These are phyloP conservation scores for Taphrina populina DNA, from an alignment of 1,139 yeast genomes.

Conservation along the genomic window DNA sequence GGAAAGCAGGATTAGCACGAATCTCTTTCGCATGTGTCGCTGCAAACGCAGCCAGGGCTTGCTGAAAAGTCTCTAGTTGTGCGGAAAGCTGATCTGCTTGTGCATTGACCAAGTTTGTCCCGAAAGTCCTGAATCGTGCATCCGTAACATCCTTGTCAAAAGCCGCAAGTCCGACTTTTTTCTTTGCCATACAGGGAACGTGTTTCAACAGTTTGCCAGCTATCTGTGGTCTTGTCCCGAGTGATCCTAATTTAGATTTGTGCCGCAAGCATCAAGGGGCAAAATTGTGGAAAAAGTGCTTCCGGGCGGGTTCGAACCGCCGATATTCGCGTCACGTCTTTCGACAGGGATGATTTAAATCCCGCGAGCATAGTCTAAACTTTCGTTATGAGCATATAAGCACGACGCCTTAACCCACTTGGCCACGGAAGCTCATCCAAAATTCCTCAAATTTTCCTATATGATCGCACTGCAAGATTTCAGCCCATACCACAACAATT, in stretches of 20 bases:
- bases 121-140: slow-evolving; percentile 45
- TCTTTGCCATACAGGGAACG: slow-evolving; percentile 24
- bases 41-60: slow-evolving; percentile 47
- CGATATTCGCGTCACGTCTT: slow-evolving; percentile 24
- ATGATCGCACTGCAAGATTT: too few species aligned
- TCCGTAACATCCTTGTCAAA: slow-evolving; percentile 45
- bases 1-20: slow-evolving; percentile 60
- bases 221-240: too few species aligned
- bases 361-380: slow-evolving; percentile 21
- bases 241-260: too few species aligned
- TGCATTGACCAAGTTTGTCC: slow-evolving; percentile 43
- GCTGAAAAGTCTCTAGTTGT: slow-evolving; percentile 47
- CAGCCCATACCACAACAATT: too few species aligned
- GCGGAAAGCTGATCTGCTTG: slow-evolving; percentile 46
- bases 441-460: too few species aligned
- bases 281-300: background rate
- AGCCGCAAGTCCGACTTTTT: slow-evolving; percentile 48
- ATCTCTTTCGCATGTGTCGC: slow-evolving; percentile 65
- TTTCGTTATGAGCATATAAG: slow-evolving; percentile 18
- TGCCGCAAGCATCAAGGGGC: background rate
- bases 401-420: slow-evolving; percentile 24
- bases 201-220: background rate
- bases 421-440: slow-evolving; percentile 19
- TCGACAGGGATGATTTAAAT: slow-evolving; percentile 21
- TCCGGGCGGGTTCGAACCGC: slow-evolving; percentile 16